phyloP scores from a whole-genome alignment of 2,329 filamentous ascomycete species.

The Exserohilum turcica region DNA sequence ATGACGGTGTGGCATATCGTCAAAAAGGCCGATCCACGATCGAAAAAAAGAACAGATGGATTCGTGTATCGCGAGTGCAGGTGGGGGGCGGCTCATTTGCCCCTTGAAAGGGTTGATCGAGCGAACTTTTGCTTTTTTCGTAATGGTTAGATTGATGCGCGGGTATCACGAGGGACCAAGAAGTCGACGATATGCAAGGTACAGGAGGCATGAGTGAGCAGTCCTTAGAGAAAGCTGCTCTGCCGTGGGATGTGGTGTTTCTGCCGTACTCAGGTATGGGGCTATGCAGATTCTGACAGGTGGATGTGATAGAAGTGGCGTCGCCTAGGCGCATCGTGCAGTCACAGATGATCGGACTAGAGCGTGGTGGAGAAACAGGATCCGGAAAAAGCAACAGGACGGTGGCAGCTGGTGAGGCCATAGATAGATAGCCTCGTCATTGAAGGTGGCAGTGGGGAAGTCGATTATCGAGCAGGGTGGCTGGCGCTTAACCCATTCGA shows the following conservation, averaged over 20 bases:
- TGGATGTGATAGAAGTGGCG: not conserved
- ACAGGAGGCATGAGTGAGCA: not conserved
- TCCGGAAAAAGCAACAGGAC: conserved; percentile 10
- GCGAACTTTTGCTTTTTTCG: conserved; percentile 9
- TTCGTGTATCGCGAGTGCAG: not conserved
- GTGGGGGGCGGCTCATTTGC: not conserved
- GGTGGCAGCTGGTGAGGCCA: too few species aligned
- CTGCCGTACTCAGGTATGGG: not conserved
- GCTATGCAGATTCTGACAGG: not conserved
- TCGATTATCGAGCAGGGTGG: not conserved
- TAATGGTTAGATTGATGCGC: conserved; percentile 7
- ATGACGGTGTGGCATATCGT: not conserved
- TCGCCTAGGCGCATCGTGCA: too few species aligned
- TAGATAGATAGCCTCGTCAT: not conserved
- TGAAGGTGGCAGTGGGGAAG: conserved; percentile 1
- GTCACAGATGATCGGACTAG: not conserved
- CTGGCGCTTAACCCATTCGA: not conserved
- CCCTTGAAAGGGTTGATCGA: not conserved
- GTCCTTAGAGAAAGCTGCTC: not conserved
- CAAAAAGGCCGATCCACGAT: not conserved
- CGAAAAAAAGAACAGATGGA: conserved; percentile 3
- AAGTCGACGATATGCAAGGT: conserved; percentile 1
- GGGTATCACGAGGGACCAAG: conserved; percentile 2
- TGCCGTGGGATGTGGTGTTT: not conserved
- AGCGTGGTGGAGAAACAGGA: conserved; percentile 8